phyloP scores from a whole-genome alignment of 2,329 filamentous ascomycete species.

The Fusarium sp. region DNA sequence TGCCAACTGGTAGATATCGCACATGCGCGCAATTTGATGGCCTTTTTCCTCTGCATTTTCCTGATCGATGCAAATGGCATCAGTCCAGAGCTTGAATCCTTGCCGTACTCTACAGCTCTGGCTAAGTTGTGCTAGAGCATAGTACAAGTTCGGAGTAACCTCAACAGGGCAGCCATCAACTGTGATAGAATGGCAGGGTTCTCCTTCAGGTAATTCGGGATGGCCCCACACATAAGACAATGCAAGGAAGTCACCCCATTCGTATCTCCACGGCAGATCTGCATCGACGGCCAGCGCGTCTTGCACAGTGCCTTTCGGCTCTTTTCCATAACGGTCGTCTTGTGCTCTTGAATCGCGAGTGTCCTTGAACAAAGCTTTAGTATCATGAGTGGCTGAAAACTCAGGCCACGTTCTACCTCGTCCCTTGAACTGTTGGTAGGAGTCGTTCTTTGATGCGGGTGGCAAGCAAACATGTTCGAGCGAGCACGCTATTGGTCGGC shows the following conservation, averaged over 20 bases:
- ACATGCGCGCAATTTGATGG: background rate
- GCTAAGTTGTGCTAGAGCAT: background rate
- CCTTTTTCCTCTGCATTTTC: background rate
- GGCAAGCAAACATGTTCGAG: no score
- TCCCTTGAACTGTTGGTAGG: no score
- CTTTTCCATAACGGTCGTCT: no score
- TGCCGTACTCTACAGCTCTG: background rate
- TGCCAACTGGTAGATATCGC: conserved; percentile 14
- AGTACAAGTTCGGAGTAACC: background rate
- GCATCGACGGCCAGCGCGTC: no score
- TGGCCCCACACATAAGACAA: conserved; percentile 10
- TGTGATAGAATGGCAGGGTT: background rate
- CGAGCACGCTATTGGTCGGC: no score
- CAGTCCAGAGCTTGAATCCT: conserved; percentile 14
- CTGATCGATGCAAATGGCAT: conserved; percentile 14
- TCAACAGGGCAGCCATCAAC: background rate
- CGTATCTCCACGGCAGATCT: conserved; percentile 1
- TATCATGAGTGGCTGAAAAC: no score
- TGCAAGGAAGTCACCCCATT: conserved; percentile 15
- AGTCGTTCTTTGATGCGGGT: no score
- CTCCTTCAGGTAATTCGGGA: background rate
- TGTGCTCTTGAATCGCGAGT: no score
- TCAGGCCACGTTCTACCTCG: no score
- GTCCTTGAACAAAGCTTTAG: no score
- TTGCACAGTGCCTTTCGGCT: no score